phyloP scores from a whole-genome alignment of 2,329 filamentous ascomycete genomes.

The Sphaerostilbella broomeana region DNA sequence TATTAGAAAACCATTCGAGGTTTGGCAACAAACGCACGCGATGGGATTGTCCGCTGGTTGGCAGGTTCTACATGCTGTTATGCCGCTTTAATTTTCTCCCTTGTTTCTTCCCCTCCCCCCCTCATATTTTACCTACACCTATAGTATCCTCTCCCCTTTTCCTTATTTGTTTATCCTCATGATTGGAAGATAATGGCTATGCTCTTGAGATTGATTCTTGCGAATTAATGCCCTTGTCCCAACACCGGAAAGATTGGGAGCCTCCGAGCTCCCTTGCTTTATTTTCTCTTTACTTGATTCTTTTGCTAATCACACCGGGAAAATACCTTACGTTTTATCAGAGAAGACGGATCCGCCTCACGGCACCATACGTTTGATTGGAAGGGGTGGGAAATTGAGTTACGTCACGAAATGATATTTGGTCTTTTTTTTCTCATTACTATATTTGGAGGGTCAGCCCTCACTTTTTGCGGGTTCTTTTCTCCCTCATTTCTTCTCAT shows the following conservation, averaged over 20 bases:
- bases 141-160: not conserved
- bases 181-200: conserved; percentile 3
- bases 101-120: conserved; percentile 1
- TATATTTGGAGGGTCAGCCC: too few relatives aligned
- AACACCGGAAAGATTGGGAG: conserved; percentile 1
- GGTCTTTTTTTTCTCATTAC: conserved; percentile 17
- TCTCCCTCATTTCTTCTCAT: not conserved
- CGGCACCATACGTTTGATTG: conserved; percentile 27
- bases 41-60: conserved; percentile 8
- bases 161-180: not conserved
- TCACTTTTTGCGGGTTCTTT: conserved; percentile 3
- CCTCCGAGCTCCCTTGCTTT: not conserved
- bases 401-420: conserved; percentile 16
- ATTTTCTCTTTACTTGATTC: conserved; percentile 7
- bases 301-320: not conserved
- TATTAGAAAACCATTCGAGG: conserved; percentile 17
- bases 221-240: conserved; percentile 1
- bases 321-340: conserved; percentile 20
- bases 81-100: conserved; percentile 1
- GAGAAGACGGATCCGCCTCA: conserved; percentile 35
- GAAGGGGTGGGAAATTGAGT: conserved; percentile 13
- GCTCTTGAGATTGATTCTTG: conserved; percentile 2
- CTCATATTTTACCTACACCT: not conserved
- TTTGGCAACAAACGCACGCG: conserved; percentile 27
- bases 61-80: conserved; percentile 3